Evolutionary conservation across 176 grass and related monocot species (phyloP).

Genomic region (Miscanthus lutarioriparius): DNA sequence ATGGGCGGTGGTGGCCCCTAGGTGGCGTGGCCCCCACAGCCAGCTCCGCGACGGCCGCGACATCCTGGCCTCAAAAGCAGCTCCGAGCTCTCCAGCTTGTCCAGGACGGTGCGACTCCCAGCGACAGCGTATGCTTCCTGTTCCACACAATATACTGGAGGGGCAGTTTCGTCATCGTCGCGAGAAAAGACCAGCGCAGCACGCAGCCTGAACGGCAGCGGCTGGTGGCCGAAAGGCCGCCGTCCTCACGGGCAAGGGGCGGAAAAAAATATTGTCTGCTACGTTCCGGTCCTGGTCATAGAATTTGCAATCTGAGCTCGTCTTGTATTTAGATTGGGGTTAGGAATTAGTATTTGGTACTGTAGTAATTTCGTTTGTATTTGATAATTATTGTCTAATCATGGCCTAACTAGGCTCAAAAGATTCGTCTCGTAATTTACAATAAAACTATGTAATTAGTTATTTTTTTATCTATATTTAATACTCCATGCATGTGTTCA

Average conservation of each 20-base stretch:
- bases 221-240: conserved; percentile 38
- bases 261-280: neutral
- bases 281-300: neutral
- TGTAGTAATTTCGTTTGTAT: too few species aligned
- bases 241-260: conserved; percentile 14
- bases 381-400: too few species aligned
- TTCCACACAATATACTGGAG: conserved; percentile 2
- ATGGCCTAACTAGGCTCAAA: too few species aligned
- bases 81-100: conserved; percentile 16
- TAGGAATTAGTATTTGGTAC: too few species aligned
- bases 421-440: too few species aligned
- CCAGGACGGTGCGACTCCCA: conserved; percentile 2
- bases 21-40: conserved; percentile 31
- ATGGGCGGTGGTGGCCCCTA: neutral
- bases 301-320: neutral
- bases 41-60: conserved; percentile 17
- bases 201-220: conserved; percentile 16
- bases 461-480: too few species aligned
- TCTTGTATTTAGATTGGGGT: too few species aligned
- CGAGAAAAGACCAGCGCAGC: conserved; percentile 6
- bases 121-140: neutral
- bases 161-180: conserved; percentile 48
- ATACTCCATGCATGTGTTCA: too few species aligned
- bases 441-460: too few species aligned
- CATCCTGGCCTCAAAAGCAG: conserved; percentile 42